phyloP scores from a whole-genome alignment of 805 yeast genomes.

The Monosporozyma solicola region DNA sequence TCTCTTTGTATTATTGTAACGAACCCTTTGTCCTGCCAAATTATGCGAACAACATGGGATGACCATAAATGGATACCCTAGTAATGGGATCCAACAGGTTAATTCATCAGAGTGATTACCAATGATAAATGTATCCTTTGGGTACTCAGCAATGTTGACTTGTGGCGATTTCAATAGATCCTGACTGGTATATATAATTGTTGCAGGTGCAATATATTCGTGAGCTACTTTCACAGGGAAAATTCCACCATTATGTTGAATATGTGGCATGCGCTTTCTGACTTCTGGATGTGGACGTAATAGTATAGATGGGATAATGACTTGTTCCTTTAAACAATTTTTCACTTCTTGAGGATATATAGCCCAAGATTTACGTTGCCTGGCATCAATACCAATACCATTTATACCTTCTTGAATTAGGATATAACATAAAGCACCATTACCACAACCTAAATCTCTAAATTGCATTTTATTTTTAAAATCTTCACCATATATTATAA shows the following conservation, averaged over 20 bases:
- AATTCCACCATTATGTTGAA: constrained; percentile 52
- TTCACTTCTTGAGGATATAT: constrained; percentile 62
- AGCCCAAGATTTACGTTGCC: constrained; percentile 82
- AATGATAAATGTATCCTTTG: constrained; percentile 66
- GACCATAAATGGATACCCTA: constrained; percentile 81
- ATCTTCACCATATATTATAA: constrained; percentile 34
- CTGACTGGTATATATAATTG: constrained; percentile 29
- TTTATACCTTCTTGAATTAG: constrained; percentile 67
- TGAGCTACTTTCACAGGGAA: constrained; percentile 33
- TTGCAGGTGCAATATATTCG: constrained; percentile 37
- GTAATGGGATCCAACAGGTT: constrained; percentile 89
- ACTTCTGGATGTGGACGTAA: constrained; percentile 63
- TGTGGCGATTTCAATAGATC: constrained; percentile 42
- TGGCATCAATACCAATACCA: constrained; percentile 85
- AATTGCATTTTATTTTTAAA: constrained; percentile 43
- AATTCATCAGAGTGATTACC: constrained; percentile 95
- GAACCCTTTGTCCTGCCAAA: constrained; percentile 61
- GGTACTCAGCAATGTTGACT: constrained; percentile 58
- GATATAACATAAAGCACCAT: constrained; percentile 75
- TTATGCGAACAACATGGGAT: constrained; percentile 95
- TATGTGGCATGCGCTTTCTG: constrained; percentile 41
- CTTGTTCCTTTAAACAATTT: constrained; percentile 55
- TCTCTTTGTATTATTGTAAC: constrained; percentile 46
- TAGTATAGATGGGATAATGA: constrained; percentile 69
- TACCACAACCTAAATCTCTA: constrained; percentile 91